phyloP scores from a whole-genome alignment of 169 alveolate species.

The Plasmodium vivax region DNA sequence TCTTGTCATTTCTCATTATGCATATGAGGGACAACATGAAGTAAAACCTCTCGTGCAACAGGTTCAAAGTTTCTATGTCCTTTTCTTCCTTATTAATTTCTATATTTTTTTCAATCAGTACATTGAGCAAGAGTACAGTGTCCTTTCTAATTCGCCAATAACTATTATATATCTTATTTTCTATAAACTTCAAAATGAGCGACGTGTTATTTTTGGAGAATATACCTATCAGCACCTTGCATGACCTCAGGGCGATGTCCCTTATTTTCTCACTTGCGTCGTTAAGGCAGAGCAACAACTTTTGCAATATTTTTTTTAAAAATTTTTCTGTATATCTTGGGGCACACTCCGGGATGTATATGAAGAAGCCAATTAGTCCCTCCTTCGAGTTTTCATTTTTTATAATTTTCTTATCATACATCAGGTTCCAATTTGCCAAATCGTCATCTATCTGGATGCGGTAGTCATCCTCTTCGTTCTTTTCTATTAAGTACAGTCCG shows the following conservation, averaged over 20 bases:
- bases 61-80: conserved; percentile 29
- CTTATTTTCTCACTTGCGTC: conserved; percentile 64
- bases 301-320: conserved; percentile 70
- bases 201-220: conserved; percentile 61
- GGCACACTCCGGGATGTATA: conserved; percentile 74
- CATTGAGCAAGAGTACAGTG: conserved; percentile 38
- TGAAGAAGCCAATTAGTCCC: conserved; percentile 69
- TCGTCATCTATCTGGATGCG: conserved; percentile 31
- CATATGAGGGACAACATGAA: conserved; percentile 71
- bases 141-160: conserved; percentile 69
- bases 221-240: conserved; percentile 49
- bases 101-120: conserved; percentile 72
- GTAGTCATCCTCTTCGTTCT: conserved; percentile 33
- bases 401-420: conserved; percentile 47
- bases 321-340: conserved; percentile 51
- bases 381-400: conserved; percentile 46
- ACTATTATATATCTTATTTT: conserved; percentile 61
- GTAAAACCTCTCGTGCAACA: conserved; percentile 68
- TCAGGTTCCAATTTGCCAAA: conserved; percentile 68
- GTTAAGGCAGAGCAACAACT: conserved; percentile 55
- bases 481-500: conserved; percentile 68
- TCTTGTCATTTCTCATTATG: conserved; percentile 71
- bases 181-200: conserved; percentile 65
- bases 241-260: conserved; percentile 62
- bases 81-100: conserved; percentile 66